Evolutionary conservation across 2,329 filamentous ascomycete species (phyloP).

Genomic region (Cytospora piceicola): DNA sequence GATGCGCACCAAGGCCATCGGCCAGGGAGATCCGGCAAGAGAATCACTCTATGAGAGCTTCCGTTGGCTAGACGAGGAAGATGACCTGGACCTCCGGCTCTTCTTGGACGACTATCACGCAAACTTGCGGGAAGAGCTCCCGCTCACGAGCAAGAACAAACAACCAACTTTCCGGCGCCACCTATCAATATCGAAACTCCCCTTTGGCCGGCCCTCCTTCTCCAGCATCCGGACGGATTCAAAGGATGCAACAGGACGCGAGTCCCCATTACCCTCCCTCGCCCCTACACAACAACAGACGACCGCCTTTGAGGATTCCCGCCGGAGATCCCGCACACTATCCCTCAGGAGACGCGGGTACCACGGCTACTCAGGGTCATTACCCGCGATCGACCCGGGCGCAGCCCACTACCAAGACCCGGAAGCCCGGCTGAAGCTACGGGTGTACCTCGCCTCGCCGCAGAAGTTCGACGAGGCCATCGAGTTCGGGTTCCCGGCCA

Average conservation of each 20-base stretch:
- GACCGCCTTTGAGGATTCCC: conserved; percentile 44
- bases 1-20: conserved; percentile 29
- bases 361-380: conserved; percentile 48
- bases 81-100: conserved; percentile 69
- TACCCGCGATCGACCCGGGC: conserved; percentile 66
- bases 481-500: conserved; percentile 86
- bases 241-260: conserved; percentile 44
- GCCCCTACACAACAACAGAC: conserved; percentile 15
- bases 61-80: conserved; percentile 74
- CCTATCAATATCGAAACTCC: conserved; percentile 70
- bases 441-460: conserved; percentile 83
- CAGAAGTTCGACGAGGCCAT: conserved; percentile 96
- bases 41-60: conserved; percentile 69
- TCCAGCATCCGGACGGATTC: conserved; percentile 52
- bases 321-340: conserved; percentile 58
- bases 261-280: conserved; percentile 37
- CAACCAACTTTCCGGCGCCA: conserved; percentile 70
- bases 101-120: conserved; percentile 72
- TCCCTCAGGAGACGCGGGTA: conserved; percentile 55
- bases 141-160: conserved; percentile 49
- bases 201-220: conserved; percentile 61
- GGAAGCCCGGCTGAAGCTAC: conserved; percentile 82
- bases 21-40: conserved; percentile 41
- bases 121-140: conserved; percentile 58
- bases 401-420: conserved; percentile 89